phyloP scores from a whole-genome alignment of 306 rosid species.

The Fragaria nilgerrensis region DNA sequence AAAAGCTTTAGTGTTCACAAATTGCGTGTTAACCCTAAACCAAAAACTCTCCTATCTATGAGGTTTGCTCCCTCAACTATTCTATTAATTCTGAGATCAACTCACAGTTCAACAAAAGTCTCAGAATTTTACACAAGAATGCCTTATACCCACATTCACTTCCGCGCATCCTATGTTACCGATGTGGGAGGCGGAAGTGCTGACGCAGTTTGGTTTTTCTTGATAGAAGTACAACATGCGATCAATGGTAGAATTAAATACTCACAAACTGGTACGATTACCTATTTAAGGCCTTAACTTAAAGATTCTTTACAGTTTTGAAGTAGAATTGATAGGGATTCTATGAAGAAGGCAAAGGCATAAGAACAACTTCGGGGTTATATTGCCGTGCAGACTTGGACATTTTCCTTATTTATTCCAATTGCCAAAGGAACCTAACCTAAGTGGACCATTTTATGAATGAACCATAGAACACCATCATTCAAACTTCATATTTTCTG shows the following conservation, averaged over 20 bases:
- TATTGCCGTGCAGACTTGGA: background rate
- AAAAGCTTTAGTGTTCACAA: too few species aligned
- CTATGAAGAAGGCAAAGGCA: background rate
- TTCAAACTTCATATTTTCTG: conserved; percentile 46
- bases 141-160: too few species aligned
- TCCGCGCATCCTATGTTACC: too few species aligned
- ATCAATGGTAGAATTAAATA: background rate
- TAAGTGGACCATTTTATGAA: background rate
- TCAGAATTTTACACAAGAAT: too few species aligned
- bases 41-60: too few species aligned
- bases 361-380: background rate
- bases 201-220: too few species aligned
- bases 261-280: background rate
- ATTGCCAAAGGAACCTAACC: background rate
- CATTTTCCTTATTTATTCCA: background rate
- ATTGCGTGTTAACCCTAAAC: too few species aligned
- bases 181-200: too few species aligned
- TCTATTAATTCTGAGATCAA: too few species aligned
- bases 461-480: background rate
- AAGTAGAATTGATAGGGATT: background rate
- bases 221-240: too few species aligned
- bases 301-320: background rate
- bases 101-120: too few species aligned
- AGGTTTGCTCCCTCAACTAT: too few species aligned
- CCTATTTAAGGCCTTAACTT: background rate